Percentiles rank a stretch among this genome's conserved stretches.
These are phyloP conservation scores for Spergularia azorica DNA, from an alignment of 179 eudicot species.

Conservation along the genomic window DNA sequence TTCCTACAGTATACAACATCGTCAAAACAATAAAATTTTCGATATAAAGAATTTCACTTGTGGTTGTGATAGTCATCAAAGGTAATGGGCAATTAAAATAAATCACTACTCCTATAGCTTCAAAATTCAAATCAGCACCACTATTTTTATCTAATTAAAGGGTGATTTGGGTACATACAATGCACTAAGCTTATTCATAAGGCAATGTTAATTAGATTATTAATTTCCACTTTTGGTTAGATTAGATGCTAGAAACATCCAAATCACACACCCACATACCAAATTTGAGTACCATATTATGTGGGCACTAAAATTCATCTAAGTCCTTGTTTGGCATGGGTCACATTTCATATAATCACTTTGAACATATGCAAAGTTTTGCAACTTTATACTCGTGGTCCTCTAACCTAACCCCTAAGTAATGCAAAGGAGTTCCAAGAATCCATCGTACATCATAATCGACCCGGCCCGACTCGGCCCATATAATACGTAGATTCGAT, in stretches of 20 bases:
- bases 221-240: neutral
- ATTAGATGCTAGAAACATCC: constrained; percentile 25
- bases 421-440: neutral
- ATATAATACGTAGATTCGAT: too few species aligned
- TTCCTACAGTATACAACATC: too few species aligned
- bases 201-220: neutral
- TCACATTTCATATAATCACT: constrained; percentile 27
- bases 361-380: constrained; percentile 34
- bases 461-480: too few species aligned
- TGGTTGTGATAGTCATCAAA: too few species aligned
- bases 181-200: neutral
- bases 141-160: too few species aligned
- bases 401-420: constrained; percentile 21
- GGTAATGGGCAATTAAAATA: too few species aligned
- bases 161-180: too few species aligned
- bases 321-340: neutral
- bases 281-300: constrained; percentile 20
- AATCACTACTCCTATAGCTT: too few species aligned
- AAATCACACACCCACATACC: constrained; percentile 4
- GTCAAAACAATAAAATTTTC: too few species aligned
- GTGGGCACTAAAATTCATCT: constrained; percentile 7
- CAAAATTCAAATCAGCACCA: too few species aligned
- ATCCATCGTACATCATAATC: too few species aligned
- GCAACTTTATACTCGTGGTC: constrained; percentile 23
- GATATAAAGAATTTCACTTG: too few species aligned